Base-by-base conservation (phyloP, 805 yeast species). In the Wickerhamomyces queroliae region DNA sequence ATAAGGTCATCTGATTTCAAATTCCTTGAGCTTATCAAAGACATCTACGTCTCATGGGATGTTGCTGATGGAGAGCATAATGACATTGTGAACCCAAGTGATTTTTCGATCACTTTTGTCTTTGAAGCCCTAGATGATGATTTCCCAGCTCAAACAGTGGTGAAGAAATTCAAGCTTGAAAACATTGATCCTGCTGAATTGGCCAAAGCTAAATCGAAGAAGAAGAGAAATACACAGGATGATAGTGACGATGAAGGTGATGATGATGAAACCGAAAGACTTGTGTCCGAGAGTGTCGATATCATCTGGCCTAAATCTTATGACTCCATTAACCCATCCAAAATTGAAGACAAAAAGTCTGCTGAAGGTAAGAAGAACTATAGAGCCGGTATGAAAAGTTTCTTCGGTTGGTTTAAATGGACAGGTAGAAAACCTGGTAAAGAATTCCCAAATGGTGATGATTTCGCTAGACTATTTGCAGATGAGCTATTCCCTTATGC, bases 401-500 rank as follows among this genome's bases (percentile, higher is more conserved):
- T 91, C 53, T 90, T 91, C 60, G 82, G 88, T 6, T 90, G 90
- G 81, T 90, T 89, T 56, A 66, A 68, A 35, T 89, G 95, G 90
- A 83, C 93, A 1, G 95, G 95, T 0, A 58, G 63, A 26, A 81
- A 80, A 46, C 83, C 87, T 2, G 84, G 87, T 2, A 85, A 78
- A 61, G 93, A 80, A 56, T 86, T 79, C 55, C 73, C 89, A 44
- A 71, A 74, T 41, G 96, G 95, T 19, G 91, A 81, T 44, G 88
- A 81, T 10, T 67, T 90, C 39, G 86, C 95, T 0, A 66, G 78
- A 37, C 61, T 85, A 31, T 66, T 91, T 12, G 67, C 76, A 5
- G 95, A 88, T 34, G 96, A 90, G 52, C 56, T 91, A 32, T 90
- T 76, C 55, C 95, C 96, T 12, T 80, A 80, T 49, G 93, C 96